Evolutionary conservation across 306 rosid genomes (phyloP), one percentile per base, ranked within the genome.

Genomic region (Rosa persica): DNA sequence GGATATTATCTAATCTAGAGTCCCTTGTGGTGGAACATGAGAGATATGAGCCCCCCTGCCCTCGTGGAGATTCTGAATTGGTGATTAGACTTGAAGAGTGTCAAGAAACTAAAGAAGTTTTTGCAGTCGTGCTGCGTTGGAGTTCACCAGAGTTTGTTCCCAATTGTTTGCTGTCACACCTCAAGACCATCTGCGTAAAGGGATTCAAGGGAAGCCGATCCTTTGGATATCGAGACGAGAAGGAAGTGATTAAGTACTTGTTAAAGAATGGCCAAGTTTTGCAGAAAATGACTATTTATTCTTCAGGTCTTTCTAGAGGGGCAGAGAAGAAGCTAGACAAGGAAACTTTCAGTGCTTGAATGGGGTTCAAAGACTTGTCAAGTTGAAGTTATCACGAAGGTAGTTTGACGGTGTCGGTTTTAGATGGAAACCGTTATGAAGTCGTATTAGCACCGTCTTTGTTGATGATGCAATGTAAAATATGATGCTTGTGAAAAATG

Each of bases 131-230:
- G 39, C 15, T 6, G 34, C 43, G 8, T 17, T 27, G 60, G 43
- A 15, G 19, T 49, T 43, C 42, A 27, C 75, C 75, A 13, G 60
- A 46, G 3, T 25, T 2, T 8, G 74, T 70, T 60, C 62, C 76
- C 3, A 17, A 17, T 7, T 72, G 62, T 72, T 49, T 72, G 76
- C 20, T 30, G 13, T 19, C 48, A 67, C 30, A 51, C 25, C 30
- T 72, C 27, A 72, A 72, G 76, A 72, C 75, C 10, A 25, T 72
- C 62, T 27, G 30, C 46, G 49, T 72, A 16, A 30, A 38, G 8
- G 61, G n/a, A 49, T 72, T 4, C 75, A 19, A 10, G 76, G 76
- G 76, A 72, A 38, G 11, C n/a, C 16, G 4, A 20, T 57, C 22
- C 62, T 6, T n/a, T n/a, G 30, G 30, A 9, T 57, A 57, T 57